These are phyloP conservation scores for Thalassiosira profunda DNA, from an alignment of 108 stramenopile species.

Conservation along the genomic window DNA sequence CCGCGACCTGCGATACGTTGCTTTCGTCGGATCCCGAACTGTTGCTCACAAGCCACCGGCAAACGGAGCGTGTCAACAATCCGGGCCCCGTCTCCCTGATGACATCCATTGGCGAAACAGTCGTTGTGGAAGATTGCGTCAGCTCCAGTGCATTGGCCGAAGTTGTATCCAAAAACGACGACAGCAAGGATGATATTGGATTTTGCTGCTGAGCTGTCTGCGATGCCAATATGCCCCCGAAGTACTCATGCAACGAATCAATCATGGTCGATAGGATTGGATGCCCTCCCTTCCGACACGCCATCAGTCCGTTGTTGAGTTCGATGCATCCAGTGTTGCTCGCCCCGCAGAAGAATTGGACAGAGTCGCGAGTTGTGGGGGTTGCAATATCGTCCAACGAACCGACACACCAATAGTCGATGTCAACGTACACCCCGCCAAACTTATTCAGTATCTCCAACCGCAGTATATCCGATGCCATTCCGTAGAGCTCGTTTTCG, in stretches of 20 bases:
- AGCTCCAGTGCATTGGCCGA: slow-evolving; percentile 1
- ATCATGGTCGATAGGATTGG: slow-evolving; percentile 42
- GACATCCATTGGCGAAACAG: slow-evolving; percentile 21
- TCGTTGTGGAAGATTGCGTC: neutral
- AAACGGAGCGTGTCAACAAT: slow-evolving; percentile 40
- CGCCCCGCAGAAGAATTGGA: slow-evolving; percentile 52
- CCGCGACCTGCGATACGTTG: slow-evolving; percentile 13
- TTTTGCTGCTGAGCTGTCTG: neutral
- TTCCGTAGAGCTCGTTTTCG: slow-evolving; percentile 34
- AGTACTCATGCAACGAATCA: slow-evolving; percentile 23
- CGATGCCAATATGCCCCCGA: neutral
- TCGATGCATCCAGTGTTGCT: slow-evolving; percentile 49
- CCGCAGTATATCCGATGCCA: slow-evolving; percentile 49
- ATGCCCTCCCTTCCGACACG: slow-evolving; percentile 28
- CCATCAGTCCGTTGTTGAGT: slow-evolving; percentile 54
- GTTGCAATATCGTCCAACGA: slow-evolving; percentile 14
- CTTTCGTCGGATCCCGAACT: neutral
- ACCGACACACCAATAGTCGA: slow-evolving; percentile 51
- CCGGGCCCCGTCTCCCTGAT: slow-evolving; percentile 52
- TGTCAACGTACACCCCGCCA: slow-evolving; percentile 50
- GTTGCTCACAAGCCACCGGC: slow-evolving; percentile 13
- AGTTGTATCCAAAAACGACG: slow-evolving; percentile 27
- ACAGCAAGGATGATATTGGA: slow-evolving; percentile 11
- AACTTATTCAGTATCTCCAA: slow-evolving; percentile 39
- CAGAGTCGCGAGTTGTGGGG: neutral